These are phyloP conservation scores for Malassezia caprae DNA, from an alignment of 1,284 basidiomycete genomes.

Conservation along the genomic window DNA sequence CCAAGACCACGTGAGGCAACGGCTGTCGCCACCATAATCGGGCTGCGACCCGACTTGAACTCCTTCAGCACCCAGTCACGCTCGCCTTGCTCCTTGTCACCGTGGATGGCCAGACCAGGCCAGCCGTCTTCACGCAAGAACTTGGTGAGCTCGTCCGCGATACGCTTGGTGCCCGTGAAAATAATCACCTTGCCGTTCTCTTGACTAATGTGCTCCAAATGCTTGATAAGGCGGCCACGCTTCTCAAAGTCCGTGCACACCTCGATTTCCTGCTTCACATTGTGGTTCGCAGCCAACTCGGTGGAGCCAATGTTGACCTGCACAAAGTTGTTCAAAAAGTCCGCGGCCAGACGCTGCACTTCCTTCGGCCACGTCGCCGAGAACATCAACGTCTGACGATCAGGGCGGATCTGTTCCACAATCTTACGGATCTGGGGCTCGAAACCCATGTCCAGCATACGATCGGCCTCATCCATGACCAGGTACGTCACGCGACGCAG, in stretches of 20 bases:
- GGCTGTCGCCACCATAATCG: conserved; percentile 78
- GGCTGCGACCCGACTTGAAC: conserved; percentile 94
- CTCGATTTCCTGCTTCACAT: conserved; percentile 87
- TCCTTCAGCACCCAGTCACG: conserved; percentile 97
- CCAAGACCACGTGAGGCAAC: conserved; percentile 97
- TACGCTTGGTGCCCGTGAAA: conserved; percentile 93
- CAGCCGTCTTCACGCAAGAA: conserved; percentile 61
- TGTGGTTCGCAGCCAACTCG: conserved; percentile 96
- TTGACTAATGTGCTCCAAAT: conserved; percentile 87
- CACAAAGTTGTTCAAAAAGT: conserved; percentile 89
- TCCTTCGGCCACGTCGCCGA: conserved; percentile 99
- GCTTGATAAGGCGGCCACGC: conserved; percentile 86
- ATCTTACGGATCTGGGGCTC: conserved; percentile 99
- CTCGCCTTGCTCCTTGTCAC: conserved; percentile 79
- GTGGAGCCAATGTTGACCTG: conserved; percentile 98
- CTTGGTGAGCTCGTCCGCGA: conserved; percentile 95
- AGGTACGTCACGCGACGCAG: conserved; percentile 89
- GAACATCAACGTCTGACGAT: conserved; percentile 72
- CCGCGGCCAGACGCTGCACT: conserved; percentile 90
- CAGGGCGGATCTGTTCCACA: conserved; percentile 86
- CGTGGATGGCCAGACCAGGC: conserved; percentile 94
- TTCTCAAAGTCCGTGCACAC: conserved; percentile 98
- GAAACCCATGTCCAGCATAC: conserved; percentile 98
- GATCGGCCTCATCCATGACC: conserved; percentile 98
- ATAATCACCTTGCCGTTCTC: conserved; percentile 98